phyloP scores from a whole-genome alignment of 1,284 basidiomycete genomes.

The Takashimella tepidaria region DNA sequence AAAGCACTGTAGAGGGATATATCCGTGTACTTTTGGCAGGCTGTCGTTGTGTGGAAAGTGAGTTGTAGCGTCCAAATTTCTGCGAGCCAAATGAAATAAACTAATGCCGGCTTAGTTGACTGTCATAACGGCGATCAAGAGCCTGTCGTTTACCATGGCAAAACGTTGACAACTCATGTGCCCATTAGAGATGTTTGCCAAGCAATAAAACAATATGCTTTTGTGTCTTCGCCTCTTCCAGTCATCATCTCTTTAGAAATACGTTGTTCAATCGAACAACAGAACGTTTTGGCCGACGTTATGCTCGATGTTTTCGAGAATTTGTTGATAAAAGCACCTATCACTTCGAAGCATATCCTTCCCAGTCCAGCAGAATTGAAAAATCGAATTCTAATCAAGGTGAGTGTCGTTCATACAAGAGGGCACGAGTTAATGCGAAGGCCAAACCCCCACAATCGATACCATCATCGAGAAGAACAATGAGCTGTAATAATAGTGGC shows the following conservation, averaged over 20 bases:
- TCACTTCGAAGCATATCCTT: conserved; percentile 51
- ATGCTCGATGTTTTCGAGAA: conserved; percentile 76
- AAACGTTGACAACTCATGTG: conserved; percentile 84
- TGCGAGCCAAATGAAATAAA: too few relatives aligned
- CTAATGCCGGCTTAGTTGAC: too few relatives aligned
- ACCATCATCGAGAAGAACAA: background rate
- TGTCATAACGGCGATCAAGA: conserved; percentile 84
- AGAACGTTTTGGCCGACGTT: conserved; percentile 73
- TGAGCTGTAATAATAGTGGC: too few relatives aligned
- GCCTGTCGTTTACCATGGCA: conserved; percentile 83
- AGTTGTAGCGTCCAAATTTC: conserved; percentile 48
- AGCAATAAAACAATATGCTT: conserved; percentile 88
- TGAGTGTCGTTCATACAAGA: too few relatives aligned
- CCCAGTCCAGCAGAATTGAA: conserved; percentile 86
- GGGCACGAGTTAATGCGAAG: too few relatives aligned
- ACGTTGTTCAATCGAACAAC: conserved; percentile 77
- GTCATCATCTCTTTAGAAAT: conserved; percentile 93
- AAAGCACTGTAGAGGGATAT: conserved; percentile 92
- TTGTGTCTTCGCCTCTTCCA: conserved; percentile 87
- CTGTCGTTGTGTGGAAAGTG: conserved; percentile 87
- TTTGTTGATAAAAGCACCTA: conserved; percentile 60
- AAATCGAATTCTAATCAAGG: conserved; percentile 80
- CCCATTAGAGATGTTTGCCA: conserved; percentile 76
- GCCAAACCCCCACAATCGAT: conserved; percentile 25
- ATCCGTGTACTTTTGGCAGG: conserved; percentile 85